A percentile compares a stretch with the other conserved stretches of the same genome.
Conservation (phyloP, 345 rosid species). For the Firmiana major region DNA sequence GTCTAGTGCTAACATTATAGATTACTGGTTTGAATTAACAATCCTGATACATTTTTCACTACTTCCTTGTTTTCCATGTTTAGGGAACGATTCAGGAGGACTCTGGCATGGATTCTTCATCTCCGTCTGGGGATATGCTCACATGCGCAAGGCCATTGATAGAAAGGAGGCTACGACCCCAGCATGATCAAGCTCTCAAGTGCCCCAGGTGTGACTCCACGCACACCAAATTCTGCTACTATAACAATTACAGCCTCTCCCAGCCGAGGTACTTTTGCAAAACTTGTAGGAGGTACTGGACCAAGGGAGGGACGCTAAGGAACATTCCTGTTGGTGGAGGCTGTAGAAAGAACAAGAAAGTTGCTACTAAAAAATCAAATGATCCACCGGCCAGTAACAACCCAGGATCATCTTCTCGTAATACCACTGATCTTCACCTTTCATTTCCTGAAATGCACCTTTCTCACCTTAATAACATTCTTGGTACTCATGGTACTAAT, state of each 20-base stretch:
- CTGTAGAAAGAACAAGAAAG: slow-evolving; percentile 88
- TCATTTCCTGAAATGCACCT: slow-evolving; percentile 49
- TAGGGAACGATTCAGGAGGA: slow-evolving; percentile 62
- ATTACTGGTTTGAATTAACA: not conserved
- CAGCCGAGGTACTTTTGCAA: slow-evolving; percentile 99
- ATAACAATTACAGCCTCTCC: slow-evolving; percentile 96
- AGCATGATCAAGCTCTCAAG: slow-evolving; percentile 80
- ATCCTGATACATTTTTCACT: slow-evolving; percentile 14
- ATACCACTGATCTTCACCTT: slow-evolving; percentile 57
- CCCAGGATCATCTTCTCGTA: slow-evolving; percentile 21
- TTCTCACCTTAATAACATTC: slow-evolving; percentile 42
- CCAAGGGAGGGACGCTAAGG: slow-evolving; percentile 89
- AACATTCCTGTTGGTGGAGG: slow-evolving; percentile 99
- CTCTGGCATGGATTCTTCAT: slow-evolving; percentile 60
- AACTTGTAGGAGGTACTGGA: slow-evolving; percentile 97
- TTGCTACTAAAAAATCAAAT: slow-evolving; percentile 44
- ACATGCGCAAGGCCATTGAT: slow-evolving; percentile 83
- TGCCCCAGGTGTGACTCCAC: slow-evolving; percentile 95
- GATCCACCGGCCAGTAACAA: slow-evolving; percentile 32
- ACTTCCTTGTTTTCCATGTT: not conserved
- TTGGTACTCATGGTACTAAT: slow-evolving; percentile 25
- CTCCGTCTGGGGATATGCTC: slow-evolving; percentile 84
- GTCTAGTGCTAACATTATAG: not conserved
- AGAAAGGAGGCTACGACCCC: slow-evolving; percentile 91
- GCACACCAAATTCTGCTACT: slow-evolving; percentile 94